These are phyloP conservation scores for Phytophthora sp. DNA, from an alignment of 352 stramenopile genomes.

Conservation along the genomic window DNA sequence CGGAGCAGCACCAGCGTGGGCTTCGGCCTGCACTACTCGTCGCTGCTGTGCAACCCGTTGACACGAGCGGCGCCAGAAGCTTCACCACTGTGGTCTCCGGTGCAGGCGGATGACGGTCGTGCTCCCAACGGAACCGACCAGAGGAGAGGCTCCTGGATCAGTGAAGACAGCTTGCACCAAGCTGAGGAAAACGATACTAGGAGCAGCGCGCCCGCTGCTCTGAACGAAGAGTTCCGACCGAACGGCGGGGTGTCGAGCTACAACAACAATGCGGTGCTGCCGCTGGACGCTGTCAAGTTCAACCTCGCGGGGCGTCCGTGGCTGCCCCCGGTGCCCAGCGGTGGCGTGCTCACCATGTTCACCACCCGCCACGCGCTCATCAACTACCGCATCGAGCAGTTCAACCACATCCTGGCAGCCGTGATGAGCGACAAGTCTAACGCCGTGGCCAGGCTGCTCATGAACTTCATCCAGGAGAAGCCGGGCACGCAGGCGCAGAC, in stretches of 20 bases:
- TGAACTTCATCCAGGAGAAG: slow-evolving; percentile 84
- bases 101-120: slow-evolving; percentile 34
- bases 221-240: slow-evolving; percentile 15
- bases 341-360: slow-evolving; percentile 69
- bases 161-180: slow-evolving; percentile 30
- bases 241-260: slow-evolving; percentile 39
- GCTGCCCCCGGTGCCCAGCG: slow-evolving; percentile 57
- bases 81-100: slow-evolving; percentile 61
- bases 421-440: slow-evolving; percentile 70
- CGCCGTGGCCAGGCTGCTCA: slow-evolving; percentile 64
- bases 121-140: slow-evolving; percentile 11
- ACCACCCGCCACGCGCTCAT: slow-evolving; percentile 65
- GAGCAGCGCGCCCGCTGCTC: slow-evolving; percentile 23
- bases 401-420: slow-evolving; percentile 74
- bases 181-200: slow-evolving; percentile 32
- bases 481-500: slow-evolving; percentile 54
- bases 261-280: slow-evolving; percentile 48
- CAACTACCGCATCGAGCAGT: slow-evolving; percentile 65
- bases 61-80: slow-evolving; percentile 30
- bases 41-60: slow-evolving; percentile 63
- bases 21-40: slow-evolving; percentile 47
- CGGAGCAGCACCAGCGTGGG: slow-evolving; percentile 24
- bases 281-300: slow-evolving; percentile 61
- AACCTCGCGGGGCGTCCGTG: slow-evolving; percentile 51
- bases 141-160: slow-evolving; percentile 32